Evolutionary conservation across 139 green algal genomes (phyloP), one percentile per base, ranked within the genome.

Genomic region (Tetradesmus lagerheimii): DNA sequence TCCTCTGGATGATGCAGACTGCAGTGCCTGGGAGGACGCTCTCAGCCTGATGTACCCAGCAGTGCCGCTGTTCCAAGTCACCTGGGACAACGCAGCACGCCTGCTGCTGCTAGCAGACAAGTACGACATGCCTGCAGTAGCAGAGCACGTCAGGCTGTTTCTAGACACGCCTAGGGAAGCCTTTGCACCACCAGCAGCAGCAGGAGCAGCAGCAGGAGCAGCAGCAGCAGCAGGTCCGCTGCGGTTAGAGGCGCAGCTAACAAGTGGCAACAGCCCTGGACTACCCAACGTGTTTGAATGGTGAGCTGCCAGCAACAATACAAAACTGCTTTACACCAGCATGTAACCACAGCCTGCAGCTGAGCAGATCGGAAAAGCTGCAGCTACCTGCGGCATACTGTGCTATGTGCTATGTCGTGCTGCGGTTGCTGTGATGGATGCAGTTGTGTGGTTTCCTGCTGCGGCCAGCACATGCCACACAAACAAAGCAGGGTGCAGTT

Each of bases 71-170:
- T 74, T 74, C 38, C 62, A 80, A 20, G 57, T 88, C 62, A 88
- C 83, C 37, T 88, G 83, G 83, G 83, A 62, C 11, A 88, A 88
- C 64, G 83, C 83, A 39, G 83, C 41, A 31, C 62, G 83, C 4
- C 38, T 88, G 83, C 83, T 88, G 66, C 57, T 88, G 64, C 37
- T 88, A n/a, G 83, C 83, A 37, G 83, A 88, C 83, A 88, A 57
- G 27, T 88, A 88, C 39, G 83, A 88, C 83, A 88, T 88, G 83
- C 41, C 57, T 80, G 83, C 38, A 64, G 35, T 81, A 6, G 27
- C 75, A 45, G 75, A 41, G 34, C 34, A 81, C 43, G 75, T 41
- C 1, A 81, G 35, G 35, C 20, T 81, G n/a, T 41, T 41, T 18
- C 9, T 41, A n/a, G 35, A 71, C 23, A 71, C 57, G 1, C 57